Percentiles rank a stretch among this genome's conserved stretches.
phyloP scores from a whole-genome alignment of 306 rosid species.

The Chamaecrista fasciculata region DNA sequence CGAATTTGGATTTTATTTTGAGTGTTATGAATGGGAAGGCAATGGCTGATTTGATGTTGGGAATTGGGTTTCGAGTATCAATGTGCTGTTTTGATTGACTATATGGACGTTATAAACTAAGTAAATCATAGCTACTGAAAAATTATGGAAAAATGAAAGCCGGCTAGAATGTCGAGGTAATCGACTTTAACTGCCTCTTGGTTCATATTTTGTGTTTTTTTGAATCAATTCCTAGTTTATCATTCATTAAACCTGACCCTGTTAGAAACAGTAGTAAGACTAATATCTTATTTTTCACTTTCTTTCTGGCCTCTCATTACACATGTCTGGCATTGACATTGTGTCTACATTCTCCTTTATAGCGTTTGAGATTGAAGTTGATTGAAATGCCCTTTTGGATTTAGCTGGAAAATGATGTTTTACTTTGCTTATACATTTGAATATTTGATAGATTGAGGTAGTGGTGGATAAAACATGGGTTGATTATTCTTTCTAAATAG shows the following conservation, averaged over 20 bases:
- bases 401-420: not conserved
- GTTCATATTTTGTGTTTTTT: not conserved
- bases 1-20: not conserved
- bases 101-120: not conserved
- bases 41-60: not conserved
- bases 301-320: not conserved
- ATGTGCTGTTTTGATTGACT: not conserved
- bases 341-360: not conserved
- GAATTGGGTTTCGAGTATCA: not conserved
- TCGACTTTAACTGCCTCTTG: not conserved
- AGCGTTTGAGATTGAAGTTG: slow-evolving; percentile 4
- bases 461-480: not conserved
- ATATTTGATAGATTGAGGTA: not conserved
- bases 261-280: not conserved
- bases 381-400: not conserved
- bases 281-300: not conserved
- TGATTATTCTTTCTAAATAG: not conserved
- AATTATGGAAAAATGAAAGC: not conserved
- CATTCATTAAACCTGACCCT: not conserved
- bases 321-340: not conserved
- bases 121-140: not conserved
- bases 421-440: not conserved
- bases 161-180: not conserved
- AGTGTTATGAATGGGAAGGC: not conserved
- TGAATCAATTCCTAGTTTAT: not conserved